Evolutionary conservation across 345 rosid species (phyloP).

Genomic region (Moringa oleifera): DNA sequence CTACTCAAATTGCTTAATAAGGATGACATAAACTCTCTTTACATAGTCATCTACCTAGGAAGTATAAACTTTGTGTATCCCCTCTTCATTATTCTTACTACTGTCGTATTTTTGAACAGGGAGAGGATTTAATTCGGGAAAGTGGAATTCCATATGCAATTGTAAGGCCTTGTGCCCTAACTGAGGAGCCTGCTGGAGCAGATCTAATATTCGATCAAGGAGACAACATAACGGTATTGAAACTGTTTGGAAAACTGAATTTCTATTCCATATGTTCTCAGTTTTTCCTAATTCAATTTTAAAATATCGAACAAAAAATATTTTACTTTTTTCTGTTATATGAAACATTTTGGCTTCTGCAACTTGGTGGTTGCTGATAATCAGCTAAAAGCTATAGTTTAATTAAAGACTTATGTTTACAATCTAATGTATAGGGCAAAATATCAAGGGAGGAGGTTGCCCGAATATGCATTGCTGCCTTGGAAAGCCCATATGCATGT

Average conservation of each 20-base stretch:
- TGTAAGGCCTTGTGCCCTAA: slow-evolving; percentile 86
- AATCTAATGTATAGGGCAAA: slow-evolving; percentile 54
- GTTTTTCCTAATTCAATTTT: background rate
- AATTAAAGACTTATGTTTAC: background rate
- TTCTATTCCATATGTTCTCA: background rate
- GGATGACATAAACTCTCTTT: background rate
- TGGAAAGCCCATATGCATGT: slow-evolving; percentile 69
- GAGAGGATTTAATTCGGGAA: slow-evolving; percentile 82
- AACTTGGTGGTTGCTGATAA: background rate
- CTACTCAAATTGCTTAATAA: background rate
- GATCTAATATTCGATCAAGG: slow-evolving; percentile 93
- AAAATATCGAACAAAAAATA: background rate
- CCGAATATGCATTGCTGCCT: slow-evolving; percentile 73
- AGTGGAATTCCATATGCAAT: slow-evolving; percentile 86
- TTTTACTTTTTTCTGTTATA: background rate
- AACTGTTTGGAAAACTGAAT: background rate
- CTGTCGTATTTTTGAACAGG: slow-evolving; percentile 28
- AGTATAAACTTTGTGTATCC: background rate
- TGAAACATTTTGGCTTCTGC: background rate
- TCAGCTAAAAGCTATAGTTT: background rate
- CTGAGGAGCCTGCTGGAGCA: slow-evolving; percentile 98
- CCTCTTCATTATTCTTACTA: background rate
- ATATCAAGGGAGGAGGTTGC: slow-evolving; percentile 94
- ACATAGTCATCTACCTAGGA: background rate
- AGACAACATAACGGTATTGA: slow-evolving; percentile 75